Evolutionary conservation across 2,329 filamentous ascomycete genomes (phyloP).

Genomic region (Aaosphaeria arxii): DNA sequence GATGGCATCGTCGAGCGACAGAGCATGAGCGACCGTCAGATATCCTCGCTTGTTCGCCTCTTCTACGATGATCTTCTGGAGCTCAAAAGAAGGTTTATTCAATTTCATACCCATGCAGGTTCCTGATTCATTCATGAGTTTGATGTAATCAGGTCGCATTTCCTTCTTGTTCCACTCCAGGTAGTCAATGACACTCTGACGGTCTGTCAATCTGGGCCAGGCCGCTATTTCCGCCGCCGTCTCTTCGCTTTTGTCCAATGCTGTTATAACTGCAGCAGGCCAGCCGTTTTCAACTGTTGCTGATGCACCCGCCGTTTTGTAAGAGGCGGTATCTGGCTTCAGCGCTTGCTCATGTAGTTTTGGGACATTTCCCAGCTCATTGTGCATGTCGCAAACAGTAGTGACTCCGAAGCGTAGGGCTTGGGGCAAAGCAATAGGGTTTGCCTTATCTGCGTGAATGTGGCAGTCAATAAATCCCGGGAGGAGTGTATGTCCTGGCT

Average conservation of each 20-base stretch:
- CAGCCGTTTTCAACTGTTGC: constrained; percentile 54
- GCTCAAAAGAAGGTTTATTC: constrained; percentile 38
- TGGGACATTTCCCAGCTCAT: constrained; percentile 25
- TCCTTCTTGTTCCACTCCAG: constrained; percentile 41
- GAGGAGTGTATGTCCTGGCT: constrained; percentile 46
- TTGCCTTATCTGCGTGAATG: constrained; percentile 45
- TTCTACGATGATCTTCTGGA: constrained; percentile 46
- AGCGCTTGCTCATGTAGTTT: constrained; percentile 25
- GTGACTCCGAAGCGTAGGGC: constrained; percentile 51
- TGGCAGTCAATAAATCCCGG: constrained; percentile 53
- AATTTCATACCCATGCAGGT: constrained; percentile 37
- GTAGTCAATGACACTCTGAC: constrained; percentile 42
- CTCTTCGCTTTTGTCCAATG: constrained; percentile 35
- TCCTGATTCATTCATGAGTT: constrained; percentile 52
- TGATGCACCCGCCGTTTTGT: constrained; percentile 49
- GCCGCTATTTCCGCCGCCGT: constrained; percentile 40
- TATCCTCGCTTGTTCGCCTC: constrained; percentile 38
- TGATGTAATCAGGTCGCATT: constrained; percentile 47
- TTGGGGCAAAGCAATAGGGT: constrained; percentile 41
- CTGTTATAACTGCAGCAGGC: constrained; percentile 45
- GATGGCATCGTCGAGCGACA: constrained; percentile 39
- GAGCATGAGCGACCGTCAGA: constrained; percentile 41
- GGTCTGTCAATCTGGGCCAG: constrained; percentile 47
- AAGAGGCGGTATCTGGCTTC: constrained; percentile 41
- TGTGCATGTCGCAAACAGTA: constrained; percentile 52